Base-by-base conservation (phyloP, 495 filamentous ascomycete species). In the Hypoxylon cercidicola region DNA sequence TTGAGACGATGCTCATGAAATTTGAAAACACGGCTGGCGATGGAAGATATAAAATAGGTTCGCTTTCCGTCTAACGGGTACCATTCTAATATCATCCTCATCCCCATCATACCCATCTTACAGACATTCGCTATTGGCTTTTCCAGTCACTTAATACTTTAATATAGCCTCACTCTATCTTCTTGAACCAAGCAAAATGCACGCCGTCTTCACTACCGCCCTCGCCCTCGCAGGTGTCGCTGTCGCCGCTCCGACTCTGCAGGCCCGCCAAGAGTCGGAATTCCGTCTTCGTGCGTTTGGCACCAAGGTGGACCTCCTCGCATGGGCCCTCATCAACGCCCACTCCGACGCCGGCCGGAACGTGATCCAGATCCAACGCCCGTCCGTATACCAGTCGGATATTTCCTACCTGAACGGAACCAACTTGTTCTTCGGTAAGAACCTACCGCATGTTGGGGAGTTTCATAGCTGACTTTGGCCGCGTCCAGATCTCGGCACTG, bases 321-420 rank as follows among this genome's bases (percentile, higher is more conserved):
- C 23, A 16, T 63, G 60, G 60, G 60, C 60, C n/a, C 44, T 63
- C 11, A 39, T 51, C 45, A 63, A 63, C 35, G 10, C 52, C 7
- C 52, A 63, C 30, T n/a, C 28, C 23, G 44, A 18, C 11, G 60
- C 60, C 19, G 60, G 52, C 41, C 11, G 13, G 1, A 56, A 63
- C n/a, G 39, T 45, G 18, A 63, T 63, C 45, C 60, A 63, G 30
- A 50, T 63, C 45, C 60, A 63, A 8, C 60, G 60, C 5, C 60
- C 60, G 5, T 20, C 40, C 11, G 60, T 20, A 1, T 63, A 63
- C 46, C 21, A 16, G 19, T 63, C 60, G 23, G 60, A 63, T 18
- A 12, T 28, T 41, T 49, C 60, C 18, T 56, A 50, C 52, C 28
- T 63, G 16, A 56, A 55, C 43, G 60, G 60, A 25, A 56, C 51